These are phyloP conservation scores for Mallotus nudiflorus DNA, from an alignment of 345 rosid species.

Conservation along the genomic window DNA sequence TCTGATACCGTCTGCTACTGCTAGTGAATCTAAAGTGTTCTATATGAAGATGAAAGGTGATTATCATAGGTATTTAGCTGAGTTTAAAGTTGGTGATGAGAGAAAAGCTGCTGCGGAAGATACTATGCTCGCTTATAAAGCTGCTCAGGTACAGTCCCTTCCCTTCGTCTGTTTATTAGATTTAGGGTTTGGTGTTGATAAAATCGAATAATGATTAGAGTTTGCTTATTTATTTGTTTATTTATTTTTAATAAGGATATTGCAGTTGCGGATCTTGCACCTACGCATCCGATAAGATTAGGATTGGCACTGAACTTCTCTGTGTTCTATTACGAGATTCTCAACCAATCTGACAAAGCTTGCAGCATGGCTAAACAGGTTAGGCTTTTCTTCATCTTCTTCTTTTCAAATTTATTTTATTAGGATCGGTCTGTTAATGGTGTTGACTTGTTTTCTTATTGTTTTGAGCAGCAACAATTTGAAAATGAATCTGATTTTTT, in stretches of 20 bases:
- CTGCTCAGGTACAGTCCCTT: slow-evolving; percentile 66
- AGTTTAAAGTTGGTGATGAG: slow-evolving; percentile 85
- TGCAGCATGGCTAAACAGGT: slow-evolving; percentile 97
- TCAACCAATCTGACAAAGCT: slow-evolving; percentile 85
- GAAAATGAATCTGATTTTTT: too few relatives aligned
- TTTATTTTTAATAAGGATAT: slow-evolving; percentile 46
- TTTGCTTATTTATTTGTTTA: background rate
- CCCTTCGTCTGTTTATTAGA: background rate
- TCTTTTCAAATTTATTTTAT: too few relatives aligned
- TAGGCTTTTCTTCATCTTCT: background rate
- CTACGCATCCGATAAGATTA: slow-evolving; percentile 89
- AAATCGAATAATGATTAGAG: background rate
- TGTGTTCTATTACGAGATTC: slow-evolving; percentile 88
- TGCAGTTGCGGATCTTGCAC: slow-evolving; percentile 76
- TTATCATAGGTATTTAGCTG: slow-evolving; percentile 90
- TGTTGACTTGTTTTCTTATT: too few relatives aligned
- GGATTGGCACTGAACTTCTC: slow-evolving; percentile 88
- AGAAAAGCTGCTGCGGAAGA: slow-evolving; percentile 93
- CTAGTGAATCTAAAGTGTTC: slow-evolving; percentile 85
- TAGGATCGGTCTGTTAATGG: background rate
- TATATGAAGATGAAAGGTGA: slow-evolving; percentile 98
- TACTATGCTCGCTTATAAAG: slow-evolving; percentile 88
- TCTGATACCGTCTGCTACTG: slow-evolving; percentile 71
- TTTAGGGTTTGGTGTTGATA: background rate
- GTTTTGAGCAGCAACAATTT: too few relatives aligned